Percentiles rank a stretch among this genome's conserved stretches.
phyloP scores from a whole-genome alignment of 2,329 filamentous ascomycete genomes.

The Talaromyces piceae region DNA sequence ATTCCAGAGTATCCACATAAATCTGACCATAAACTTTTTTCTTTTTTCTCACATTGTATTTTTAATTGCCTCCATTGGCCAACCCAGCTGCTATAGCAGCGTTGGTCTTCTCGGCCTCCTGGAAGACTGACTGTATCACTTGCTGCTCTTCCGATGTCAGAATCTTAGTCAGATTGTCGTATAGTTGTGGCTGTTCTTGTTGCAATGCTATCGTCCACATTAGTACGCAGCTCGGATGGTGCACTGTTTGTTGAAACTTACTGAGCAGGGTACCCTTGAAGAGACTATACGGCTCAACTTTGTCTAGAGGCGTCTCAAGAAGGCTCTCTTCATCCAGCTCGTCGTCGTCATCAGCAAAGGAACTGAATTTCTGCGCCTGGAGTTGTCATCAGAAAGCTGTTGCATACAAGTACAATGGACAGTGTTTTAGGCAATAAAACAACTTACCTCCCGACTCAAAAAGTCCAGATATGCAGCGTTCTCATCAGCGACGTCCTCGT shows the following conservation, averaged over 20 bases:
- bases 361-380: slow-evolving; percentile 75
- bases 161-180: slow-evolving; percentile 69
- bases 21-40: slow-evolving; percentile 2
- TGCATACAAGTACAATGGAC: not conserved
- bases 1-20: not conserved
- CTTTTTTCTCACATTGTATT: not conserved
- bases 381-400: not conserved
- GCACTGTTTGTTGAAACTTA: slow-evolving; percentile 45
- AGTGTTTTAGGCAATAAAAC: too few relatives aligned
- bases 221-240: slow-evolving; percentile 19
- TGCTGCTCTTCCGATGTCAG: slow-evolving; percentile 73
- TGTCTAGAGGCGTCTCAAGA: slow-evolving; percentile 88
- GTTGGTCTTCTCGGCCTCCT: slow-evolving; percentile 56
- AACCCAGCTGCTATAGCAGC: slow-evolving; percentile 27
- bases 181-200: slow-evolving; percentile 84
- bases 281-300: slow-evolving; percentile 85
- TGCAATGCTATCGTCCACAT: slow-evolving; percentile 61
- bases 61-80: slow-evolving; percentile 21
- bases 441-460: slow-evolving; percentile 76
- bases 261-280: slow-evolving; percentile 77
- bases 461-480: slow-evolving; percentile 94
- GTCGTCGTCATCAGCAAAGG: slow-evolving; percentile 71
- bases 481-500: slow-evolving; percentile 72
- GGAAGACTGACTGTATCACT: slow-evolving; percentile 69
- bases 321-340: slow-evolving; percentile 88